Conservation (phyloP, 192 early-diverging fungal genomes). For the Backusella macrospora region DNA sequence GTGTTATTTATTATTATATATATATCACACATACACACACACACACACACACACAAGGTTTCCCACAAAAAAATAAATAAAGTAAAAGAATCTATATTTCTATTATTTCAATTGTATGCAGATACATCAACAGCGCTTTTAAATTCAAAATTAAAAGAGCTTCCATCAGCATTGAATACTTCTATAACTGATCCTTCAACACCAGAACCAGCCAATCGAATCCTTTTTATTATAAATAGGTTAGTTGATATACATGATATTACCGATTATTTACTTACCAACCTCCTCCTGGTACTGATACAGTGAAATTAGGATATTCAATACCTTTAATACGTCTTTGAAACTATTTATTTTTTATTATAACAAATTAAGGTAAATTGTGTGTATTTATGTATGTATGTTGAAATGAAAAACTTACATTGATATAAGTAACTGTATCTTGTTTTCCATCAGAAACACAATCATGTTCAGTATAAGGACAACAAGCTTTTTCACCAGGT, state of each 20-base stretch:
- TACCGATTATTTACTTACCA: neutral
- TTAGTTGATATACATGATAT: neutral
- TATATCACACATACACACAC: too few species aligned
- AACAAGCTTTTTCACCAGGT: neutral
- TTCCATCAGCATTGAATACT: constrained; percentile 5
- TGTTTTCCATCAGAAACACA: neutral
- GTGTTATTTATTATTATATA: too few species aligned
- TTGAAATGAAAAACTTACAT: neutral
- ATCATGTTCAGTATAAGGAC: constrained; percentile 2
- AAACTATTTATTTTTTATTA: neutral
- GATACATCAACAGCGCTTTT: neutral
- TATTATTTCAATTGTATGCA: neutral
- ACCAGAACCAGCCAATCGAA: neutral
- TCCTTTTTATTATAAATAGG: neutral
- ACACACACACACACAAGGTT: too few species aligned
- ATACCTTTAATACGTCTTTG: neutral
- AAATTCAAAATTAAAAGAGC: neutral
- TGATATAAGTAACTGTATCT: neutral
- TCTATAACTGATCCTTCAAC: neutral
- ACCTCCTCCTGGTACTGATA: neutral
- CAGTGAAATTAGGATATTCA: neutral
- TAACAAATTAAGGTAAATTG: neutral
- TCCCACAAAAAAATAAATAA: constrained; percentile 1
- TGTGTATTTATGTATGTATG: too few species aligned
- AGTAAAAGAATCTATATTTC: neutral